These are phyloP conservation scores for Lentinula sp. DNA, from an alignment of 768 basidiomycete genomes.

Conservation along the genomic window DNA sequence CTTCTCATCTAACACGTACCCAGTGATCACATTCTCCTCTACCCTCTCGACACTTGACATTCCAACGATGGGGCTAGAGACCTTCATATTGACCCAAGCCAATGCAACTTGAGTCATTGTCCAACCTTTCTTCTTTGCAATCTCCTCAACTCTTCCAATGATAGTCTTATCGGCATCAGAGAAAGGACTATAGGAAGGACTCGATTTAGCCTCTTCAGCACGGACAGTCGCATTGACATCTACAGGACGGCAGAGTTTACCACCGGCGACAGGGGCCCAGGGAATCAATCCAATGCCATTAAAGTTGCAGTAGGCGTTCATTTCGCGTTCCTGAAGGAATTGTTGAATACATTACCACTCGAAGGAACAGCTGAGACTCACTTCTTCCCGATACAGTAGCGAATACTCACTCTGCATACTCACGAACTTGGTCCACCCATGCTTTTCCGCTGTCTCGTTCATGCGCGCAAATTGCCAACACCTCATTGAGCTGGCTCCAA, in stretches of 20 bases:
- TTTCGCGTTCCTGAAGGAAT: conserved; percentile 25
- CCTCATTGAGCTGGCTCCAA: conserved; percentile 24
- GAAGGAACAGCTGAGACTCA: background rate
- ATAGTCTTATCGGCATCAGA: conserved; percentile 6
- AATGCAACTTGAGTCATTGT: conserved; percentile 20
- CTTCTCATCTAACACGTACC: background rate
- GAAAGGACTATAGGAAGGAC: conserved; percentile 8
- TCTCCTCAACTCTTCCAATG: conserved; percentile 14
- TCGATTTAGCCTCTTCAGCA: background rate
- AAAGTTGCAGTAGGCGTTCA: conserved; percentile 22
- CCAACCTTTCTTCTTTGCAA: conserved; percentile 17
- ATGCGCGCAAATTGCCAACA: conserved; percentile 34
- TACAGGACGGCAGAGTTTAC: conserved; percentile 2
- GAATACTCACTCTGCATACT: conserved; percentile 46
- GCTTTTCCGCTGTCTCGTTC: conserved; percentile 28
- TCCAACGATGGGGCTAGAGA: conserved; percentile 5
- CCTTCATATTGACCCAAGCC: conserved; percentile 24
- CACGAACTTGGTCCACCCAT: conserved; percentile 41
- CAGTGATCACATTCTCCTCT: conserved; percentile 7
- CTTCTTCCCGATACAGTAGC: conserved; percentile 41
- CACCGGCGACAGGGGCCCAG: conserved; percentile 30
- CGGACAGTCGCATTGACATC: background rate
- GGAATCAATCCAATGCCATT: conserved; percentile 33
- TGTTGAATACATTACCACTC: conserved; percentile 13
- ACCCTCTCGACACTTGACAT: conserved; percentile 7